A percentile compares a stretch with the other conserved stretches of the same genome.
These are phyloP conservation scores for Excoecaria cochinchinensis DNA, from an alignment of 345 rosid species.

Conservation along the genomic window DNA sequence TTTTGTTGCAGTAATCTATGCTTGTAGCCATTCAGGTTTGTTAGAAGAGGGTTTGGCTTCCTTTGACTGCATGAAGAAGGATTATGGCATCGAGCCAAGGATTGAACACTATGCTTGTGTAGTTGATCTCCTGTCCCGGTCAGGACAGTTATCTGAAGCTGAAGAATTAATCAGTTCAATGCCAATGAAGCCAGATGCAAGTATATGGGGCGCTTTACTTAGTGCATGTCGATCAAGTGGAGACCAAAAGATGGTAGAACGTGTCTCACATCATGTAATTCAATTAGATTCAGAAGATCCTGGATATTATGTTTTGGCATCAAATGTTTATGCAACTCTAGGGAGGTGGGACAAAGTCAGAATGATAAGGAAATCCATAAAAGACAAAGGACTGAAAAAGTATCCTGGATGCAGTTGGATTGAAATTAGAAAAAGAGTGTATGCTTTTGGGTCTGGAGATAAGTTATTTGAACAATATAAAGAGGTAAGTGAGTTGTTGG, in stretches of 20 bases:
- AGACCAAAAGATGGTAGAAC: constrained; percentile 44
- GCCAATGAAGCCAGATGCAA: constrained; percentile 55
- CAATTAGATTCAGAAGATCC: constrained; percentile 45
- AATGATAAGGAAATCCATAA: constrained; percentile 40
- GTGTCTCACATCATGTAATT: constrained; percentile 38
- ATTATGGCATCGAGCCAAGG: constrained; percentile 42
- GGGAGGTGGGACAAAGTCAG: constrained; percentile 61
- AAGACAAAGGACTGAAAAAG: constrained; percentile 46
- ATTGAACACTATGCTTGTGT: constrained; percentile 56
- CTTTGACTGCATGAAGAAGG: constrained; percentile 51
- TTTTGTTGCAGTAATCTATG: constrained; percentile 56
- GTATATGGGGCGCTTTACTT: constrained; percentile 60
- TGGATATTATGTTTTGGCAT: constrained; percentile 54
- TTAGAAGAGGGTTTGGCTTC: constrained; percentile 60
- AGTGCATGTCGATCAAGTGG: constrained; percentile 52
- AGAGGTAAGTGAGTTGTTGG: constrained; percentile 45
- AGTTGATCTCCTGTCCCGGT: constrained; percentile 54
- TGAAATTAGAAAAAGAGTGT: constrained; percentile 38
- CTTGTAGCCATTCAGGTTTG: constrained; percentile 80
- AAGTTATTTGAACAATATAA: constrained; percentile 43
- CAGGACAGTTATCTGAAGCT: constrained; percentile 41
- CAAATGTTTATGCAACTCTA: constrained; percentile 54
- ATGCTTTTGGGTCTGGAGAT: constrained; percentile 51
- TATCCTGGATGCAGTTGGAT: constrained; percentile 61
- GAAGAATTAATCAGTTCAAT: constrained; percentile 48